Conservation (phyloP, 2,329 filamentous ascomycete genomes). For the Pezicula rhizophila region DNA sequence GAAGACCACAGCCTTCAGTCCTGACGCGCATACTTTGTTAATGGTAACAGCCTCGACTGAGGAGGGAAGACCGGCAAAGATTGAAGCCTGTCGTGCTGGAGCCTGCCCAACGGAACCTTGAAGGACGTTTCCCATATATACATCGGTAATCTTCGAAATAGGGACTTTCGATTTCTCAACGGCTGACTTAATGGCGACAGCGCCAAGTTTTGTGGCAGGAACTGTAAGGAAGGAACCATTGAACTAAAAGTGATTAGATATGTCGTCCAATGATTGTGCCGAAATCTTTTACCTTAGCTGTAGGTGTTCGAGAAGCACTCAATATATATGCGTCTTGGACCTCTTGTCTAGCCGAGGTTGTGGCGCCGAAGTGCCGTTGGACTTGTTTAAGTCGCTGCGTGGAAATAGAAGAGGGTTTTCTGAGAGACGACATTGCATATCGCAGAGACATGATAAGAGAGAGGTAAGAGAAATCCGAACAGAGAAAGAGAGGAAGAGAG, state of each 20-base stretch:
- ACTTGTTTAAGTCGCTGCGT: slow-evolving; percentile 38
- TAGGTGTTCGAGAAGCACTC: slow-evolving; percentile 83
- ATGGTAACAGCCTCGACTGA: slow-evolving; percentile 83
- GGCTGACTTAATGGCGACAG: slow-evolving; percentile 86
- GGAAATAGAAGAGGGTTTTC: slow-evolving; percentile 13
- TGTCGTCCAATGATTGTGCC: not conserved
- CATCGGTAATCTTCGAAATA: slow-evolving; percentile 73
- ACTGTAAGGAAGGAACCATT: slow-evolving; percentile 85
- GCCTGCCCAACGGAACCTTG: slow-evolving; percentile 80
- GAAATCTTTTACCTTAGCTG: slow-evolving; percentile 62
- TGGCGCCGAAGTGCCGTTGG: slow-evolving; percentile 45
- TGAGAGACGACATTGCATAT: slow-evolving; percentile 18
- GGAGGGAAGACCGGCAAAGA: slow-evolving; percentile 80
- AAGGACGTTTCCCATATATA: slow-evolving; percentile 97
- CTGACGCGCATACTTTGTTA: slow-evolving; percentile 97
- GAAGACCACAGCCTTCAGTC: slow-evolving; percentile 83
- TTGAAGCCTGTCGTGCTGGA: slow-evolving; percentile 82
- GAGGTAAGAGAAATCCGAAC: slow-evolving; percentile 1
- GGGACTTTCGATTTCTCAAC: slow-evolving; percentile 82
- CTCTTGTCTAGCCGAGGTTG: slow-evolving; percentile 48
- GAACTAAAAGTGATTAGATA: slow-evolving; percentile 54
- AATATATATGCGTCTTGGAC: slow-evolving; percentile 91
- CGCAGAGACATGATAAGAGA: slow-evolving; percentile 25
- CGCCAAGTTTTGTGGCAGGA: slow-evolving; percentile 80
- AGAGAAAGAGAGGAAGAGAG: not conserved